A percentile compares a stretch with the other conserved stretches of the same genome.
phyloP scores from a whole-genome alignment of 169 alveolate species.

The Plasmodium coatneyi region DNA sequence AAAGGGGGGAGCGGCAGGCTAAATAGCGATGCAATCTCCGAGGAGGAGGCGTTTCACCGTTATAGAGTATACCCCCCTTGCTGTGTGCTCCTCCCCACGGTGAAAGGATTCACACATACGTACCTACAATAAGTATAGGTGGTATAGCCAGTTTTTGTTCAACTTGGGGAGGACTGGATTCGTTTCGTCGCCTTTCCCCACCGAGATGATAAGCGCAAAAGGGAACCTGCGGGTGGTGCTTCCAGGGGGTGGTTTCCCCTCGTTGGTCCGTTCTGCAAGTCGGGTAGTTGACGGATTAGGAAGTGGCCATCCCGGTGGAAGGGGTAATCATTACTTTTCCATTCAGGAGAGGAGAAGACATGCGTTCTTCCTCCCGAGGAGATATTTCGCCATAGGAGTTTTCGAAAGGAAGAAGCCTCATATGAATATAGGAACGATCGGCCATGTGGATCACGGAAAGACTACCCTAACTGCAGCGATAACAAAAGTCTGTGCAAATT shows the following conservation, averaged over 20 bases:
- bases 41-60: not conserved
- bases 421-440: conserved; percentile 96
- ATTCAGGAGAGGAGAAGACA: not conserved
- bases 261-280: not conserved
- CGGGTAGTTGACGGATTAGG: not conserved
- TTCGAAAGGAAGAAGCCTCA: conserved; percentile 94
- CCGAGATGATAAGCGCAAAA: not conserved
- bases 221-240: not conserved
- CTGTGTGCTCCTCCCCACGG: not conserved
- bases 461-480: conserved; percentile 97
- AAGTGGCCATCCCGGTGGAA: not conserved
- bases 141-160: not conserved
- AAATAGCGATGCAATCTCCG: not conserved
- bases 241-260: not conserved
- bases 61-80: not conserved
- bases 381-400: conserved; percentile 83
- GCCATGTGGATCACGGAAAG: conserved; percentile 97
- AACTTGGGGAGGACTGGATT: not conserved
- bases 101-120: not conserved
- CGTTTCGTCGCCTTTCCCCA: not conserved
- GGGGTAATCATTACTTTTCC: not conserved
- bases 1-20: too few relatives aligned
- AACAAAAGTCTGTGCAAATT: conserved; percentile 88
- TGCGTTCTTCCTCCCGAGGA: not conserved
- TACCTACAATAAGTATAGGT: not conserved